Conservation (phyloP, 805 yeast genomes). For the Zygoascus ofunaensis region DNA sequence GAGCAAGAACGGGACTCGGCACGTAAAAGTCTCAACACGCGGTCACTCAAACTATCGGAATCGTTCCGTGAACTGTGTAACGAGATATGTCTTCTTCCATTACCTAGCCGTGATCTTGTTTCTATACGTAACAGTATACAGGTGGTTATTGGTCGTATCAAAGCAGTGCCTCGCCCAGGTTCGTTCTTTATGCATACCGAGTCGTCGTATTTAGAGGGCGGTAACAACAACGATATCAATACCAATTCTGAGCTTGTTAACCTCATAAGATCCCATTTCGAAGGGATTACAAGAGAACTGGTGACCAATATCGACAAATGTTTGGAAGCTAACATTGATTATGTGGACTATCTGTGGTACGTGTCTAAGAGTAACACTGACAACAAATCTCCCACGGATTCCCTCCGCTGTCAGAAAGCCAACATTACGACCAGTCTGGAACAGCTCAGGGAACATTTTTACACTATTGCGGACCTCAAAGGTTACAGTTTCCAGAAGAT, state of each 20-base stretch:
- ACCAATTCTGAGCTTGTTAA: neutral
- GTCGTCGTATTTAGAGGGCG: too few relatives aligned
- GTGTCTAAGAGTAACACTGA: neutral
- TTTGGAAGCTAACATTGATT: conserved; percentile 12
- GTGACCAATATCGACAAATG: conserved; percentile 3
- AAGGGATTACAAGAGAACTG: conserved; percentile 5
- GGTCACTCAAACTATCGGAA: conserved; percentile 32
- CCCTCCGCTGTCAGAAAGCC: neutral
- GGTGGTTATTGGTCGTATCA: conserved; percentile 32
- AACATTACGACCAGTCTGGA: neutral
- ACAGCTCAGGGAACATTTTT: neutral
- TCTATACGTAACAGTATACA: conserved; percentile 37
- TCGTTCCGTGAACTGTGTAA: conserved; percentile 37
- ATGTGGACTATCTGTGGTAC: conserved; percentile 8
- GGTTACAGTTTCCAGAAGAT: neutral
- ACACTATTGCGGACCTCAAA: neutral
- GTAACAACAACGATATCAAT: too few relatives aligned
- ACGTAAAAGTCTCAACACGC: conserved; percentile 28
- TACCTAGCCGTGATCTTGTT: conserved; percentile 28
- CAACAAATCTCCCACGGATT: too few relatives aligned
- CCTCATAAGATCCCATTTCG: conserved; percentile 4
- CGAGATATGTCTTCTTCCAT: conserved; percentile 32
- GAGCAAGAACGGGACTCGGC: conserved; percentile 13
- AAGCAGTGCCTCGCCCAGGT: conserved; percentile 31
- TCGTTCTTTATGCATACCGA: neutral